Base-by-base conservation (phyloP, 768 basidiomycete species). In the Tricholoma sp. region DNA sequence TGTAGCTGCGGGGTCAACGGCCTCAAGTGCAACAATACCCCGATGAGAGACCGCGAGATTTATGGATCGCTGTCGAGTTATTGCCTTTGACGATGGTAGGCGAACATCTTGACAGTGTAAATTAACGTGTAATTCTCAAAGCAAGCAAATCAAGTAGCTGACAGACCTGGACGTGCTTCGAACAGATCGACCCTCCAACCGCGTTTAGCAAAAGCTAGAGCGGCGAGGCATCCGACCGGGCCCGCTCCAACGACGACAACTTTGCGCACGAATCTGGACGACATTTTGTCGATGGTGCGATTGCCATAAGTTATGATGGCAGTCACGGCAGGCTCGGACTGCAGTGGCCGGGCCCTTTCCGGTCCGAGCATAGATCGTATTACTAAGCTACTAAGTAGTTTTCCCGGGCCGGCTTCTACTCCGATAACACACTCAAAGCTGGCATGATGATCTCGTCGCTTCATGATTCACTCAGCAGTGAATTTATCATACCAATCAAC, bases 21-120 rank as follows among this genome's bases (percentile, higher is more conserved):
- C 83, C 64, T 86, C 79, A 47, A 98, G 76, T 45, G 95, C 96
- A 65, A 88, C 84, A 56, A 98, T 87, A 61, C 95, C 96, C 45
- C 96, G 85, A 57, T 93, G 86, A 18, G 95, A 98, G 58, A 98
- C 92, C 24, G 94, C 95, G 55, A 98, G 79, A 75, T 98, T 98
- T 73, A 98, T 97, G 56, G 94, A 97, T 57, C 96, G 84, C 67
- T 91, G 89, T 66, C 85, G 83, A 27, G 80, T 73, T 55, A 75
- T 78, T 46, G 79, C 78, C 69, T 82, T 86, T 50, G 88, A 86
- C 29, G 85, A 81, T 29, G 85, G 80, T 52, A 89, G 79, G 46
- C 91, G 85, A 63, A 89, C 76, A 75, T 93, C 91, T 93, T 61
- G 53, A 34, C 10, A 39, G 24, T 45, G 58, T 19, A 52, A 53